Conservation (phyloP, 345 rosid genomes). For the Citrus sp. region DNA sequence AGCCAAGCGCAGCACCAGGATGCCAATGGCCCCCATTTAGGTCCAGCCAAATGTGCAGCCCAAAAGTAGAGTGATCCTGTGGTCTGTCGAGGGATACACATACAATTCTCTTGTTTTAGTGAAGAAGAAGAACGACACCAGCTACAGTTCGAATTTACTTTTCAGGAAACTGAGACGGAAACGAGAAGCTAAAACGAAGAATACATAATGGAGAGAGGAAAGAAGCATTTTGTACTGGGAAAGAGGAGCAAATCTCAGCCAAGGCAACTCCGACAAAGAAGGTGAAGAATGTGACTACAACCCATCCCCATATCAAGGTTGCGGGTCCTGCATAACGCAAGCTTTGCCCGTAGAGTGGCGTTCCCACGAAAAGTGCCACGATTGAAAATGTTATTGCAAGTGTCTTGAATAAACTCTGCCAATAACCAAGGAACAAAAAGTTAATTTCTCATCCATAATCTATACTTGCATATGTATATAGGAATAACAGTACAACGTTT, state of each 20-base stretch:
- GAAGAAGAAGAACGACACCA: no score
- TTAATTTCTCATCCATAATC: no score
- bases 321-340: constrained; percentile 61
- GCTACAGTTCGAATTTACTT: no score
- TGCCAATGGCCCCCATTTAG: constrained; percentile 60
- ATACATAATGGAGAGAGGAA: neutral
- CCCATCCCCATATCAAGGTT: constrained; percentile 65
- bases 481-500: no score
- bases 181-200: no score
- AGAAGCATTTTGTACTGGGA: constrained; percentile 33
- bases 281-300: constrained; percentile 57
- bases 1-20: constrained; percentile 81
- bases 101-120: no score
- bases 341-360: constrained; percentile 62
- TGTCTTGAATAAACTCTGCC: constrained; percentile 57
- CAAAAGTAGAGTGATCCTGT: constrained; percentile 69
- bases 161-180: no score
- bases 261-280: constrained; percentile 56
- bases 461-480: no score
- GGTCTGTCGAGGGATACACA: constrained; percentile 26
- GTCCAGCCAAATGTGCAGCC: constrained; percentile 70
- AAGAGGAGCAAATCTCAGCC: constrained; percentile 72
- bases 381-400: constrained; percentile 62
- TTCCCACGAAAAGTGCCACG: constrained; percentile 59
- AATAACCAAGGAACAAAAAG: neutral